Evolutionary conservation across 1,284 basidiomycete species (phyloP), one percentile per base, ranked within the genome.

Genomic region (Dichomitus squalens): DNA sequence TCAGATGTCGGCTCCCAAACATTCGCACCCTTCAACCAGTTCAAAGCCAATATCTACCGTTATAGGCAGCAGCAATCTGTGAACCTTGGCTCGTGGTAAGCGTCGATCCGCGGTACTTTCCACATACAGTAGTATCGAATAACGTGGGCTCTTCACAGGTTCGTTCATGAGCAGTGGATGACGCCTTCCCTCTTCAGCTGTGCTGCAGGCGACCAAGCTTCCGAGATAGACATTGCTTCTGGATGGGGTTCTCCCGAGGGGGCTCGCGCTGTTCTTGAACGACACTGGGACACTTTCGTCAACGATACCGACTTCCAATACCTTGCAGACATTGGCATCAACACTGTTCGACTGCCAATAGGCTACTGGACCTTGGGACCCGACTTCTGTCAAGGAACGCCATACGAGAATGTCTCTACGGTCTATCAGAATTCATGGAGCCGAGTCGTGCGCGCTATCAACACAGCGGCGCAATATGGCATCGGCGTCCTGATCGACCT

Each of bases 111-210:
- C 50, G 33, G 46, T 43, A 20, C 23, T 14, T 44, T 16, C 49
- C 25, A 16, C 49, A 36, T 12, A 39, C 16, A 47, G 31, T 12
- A 33, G 31, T 21, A 55, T 53, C 7, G 38, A 34, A 60, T 21
- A 49, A 1, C 34, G n/a, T 31, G 20, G 38, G 8, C 9, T 20
- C 25, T 35, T 49, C 12, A n/a, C 57, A 88, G 88, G 88, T 90
- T 92, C 65, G 88, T 91, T 1, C 83, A 87, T 55, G 90, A 93
- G 69, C 74, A 80, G 29, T 93, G 90, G 90, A 91, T 93, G 87
- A 83, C 84, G 6, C 84, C 85, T 4, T 86, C 85, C 40, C 64
- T 90, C 33, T 92, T 91, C 68, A 68, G 70, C 2, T 90, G 87
- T 58, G 88, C 90, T 3, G 69, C 76, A 23, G 86, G 80, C 4